These are phyloP conservation scores for Cryptococcus wingfieldii DNA, from an alignment of 1,284 basidiomycete species.

Conservation along the genomic window DNA sequence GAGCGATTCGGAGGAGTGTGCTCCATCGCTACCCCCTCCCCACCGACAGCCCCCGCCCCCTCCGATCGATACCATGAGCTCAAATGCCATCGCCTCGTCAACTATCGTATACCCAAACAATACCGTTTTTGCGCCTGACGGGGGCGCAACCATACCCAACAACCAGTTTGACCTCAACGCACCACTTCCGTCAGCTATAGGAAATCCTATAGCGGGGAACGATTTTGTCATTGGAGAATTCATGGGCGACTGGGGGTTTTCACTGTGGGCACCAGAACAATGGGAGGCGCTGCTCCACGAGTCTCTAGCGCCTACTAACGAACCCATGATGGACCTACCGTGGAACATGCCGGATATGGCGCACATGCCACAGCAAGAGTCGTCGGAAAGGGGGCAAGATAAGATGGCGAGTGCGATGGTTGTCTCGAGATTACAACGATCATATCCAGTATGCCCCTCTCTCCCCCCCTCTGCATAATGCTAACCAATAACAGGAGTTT, in stretches of 20 bases:
- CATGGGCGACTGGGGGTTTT: slow-evolving; percentile 10
- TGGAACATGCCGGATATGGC: slow-evolving; percentile 10
- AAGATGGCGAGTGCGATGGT: slow-evolving; percentile 8
- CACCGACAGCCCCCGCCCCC: not conserved
- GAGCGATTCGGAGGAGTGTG: not conserved
- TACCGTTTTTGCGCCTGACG: not conserved
- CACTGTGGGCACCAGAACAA: slow-evolving; percentile 9
- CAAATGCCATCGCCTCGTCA: not conserved
- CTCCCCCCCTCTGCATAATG: not conserved
- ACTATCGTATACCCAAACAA: not conserved
- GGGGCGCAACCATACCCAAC: not conserved
- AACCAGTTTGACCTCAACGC: not conserved
- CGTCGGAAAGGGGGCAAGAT: slow-evolving; percentile 12
- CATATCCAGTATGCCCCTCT: slow-evolving; percentile 22
- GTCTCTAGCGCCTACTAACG: slow-evolving; percentile 7
- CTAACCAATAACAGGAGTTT: slow-evolving; percentile 11
- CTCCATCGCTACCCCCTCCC: not conserved
- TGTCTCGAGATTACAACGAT: slow-evolving; percentile 10
- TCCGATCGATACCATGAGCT: not conserved
- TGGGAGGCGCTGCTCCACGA: slow-evolving; percentile 16
- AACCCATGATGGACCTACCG: slow-evolving; percentile 10
- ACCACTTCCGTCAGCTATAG: not conserved
- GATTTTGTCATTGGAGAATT: slow-evolving; percentile 1
- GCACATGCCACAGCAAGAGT: slow-evolving; percentile 12
- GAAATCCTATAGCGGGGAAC: not conserved